Base-by-base conservation (phyloP, 148 eudicot genomes). In the Rhododendron ferrugineum region DNA sequence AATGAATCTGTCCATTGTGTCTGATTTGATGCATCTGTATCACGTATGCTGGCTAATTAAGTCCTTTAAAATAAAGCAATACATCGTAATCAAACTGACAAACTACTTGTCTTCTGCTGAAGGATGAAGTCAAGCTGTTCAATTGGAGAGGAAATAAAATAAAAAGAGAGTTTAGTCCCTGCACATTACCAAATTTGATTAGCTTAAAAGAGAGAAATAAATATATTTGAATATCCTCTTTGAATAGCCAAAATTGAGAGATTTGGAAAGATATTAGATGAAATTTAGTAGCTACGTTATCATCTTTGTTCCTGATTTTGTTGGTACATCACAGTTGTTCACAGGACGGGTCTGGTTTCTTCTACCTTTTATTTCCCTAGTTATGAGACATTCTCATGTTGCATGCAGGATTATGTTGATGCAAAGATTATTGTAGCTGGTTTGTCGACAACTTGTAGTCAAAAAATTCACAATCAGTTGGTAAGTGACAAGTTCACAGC, bases 391-490 rank as follows among this genome's bases (percentile, higher is more conserved):
- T 86, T 78, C 66, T 40, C 62, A 37, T 82, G 83, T 73, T 87
- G 32, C 54, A 6, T 88, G 89, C 94, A 97, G 99, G 99, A 97
- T 90, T 89, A 89, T 34, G 88, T 97, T 78, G 95, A 97, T 86
- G 98, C 94, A 84, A 94, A 91, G 90, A 82, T 97, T 81, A 79
- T 97, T 80, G 92, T 97, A 70, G 99, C 99, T 85, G 99, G 98
- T 85, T 88, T 89, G 89, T 97, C 99, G 78, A 95, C 98, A 84
- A 97, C 98, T 72, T 97, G 99, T 86, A 97, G 99, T 88, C 99
- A 97, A 89, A 97, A 97, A 90, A 91, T 97, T 88, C 99, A 97
- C 90, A 96, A 96, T 90, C 99, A 96, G 87, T 92, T 96, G 96
- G 99, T 96, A 91, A 52, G 91, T 54, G 76, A 60, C 83, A 58